Conservation (phyloP, 495 filamentous ascomycete genomes). For the Hyaloscypha bicolor region DNA sequence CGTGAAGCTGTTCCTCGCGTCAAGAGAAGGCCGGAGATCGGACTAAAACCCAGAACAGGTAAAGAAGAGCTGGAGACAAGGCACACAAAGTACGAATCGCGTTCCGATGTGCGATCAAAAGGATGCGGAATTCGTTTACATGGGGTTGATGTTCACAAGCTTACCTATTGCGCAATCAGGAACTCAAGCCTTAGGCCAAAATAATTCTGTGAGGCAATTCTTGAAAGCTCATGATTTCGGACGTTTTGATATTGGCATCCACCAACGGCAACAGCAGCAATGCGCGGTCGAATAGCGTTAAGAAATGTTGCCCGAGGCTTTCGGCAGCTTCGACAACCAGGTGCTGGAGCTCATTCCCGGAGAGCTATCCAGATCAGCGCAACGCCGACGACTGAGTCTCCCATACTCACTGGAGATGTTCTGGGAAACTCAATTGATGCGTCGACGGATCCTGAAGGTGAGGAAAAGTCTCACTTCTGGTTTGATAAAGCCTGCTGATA, state of each 20-base stretch:
- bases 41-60: not conserved
- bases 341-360: constrained; percentile 25
- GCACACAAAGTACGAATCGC: not conserved
- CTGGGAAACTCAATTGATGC: constrained; percentile 43
- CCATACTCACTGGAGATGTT: constrained; percentile 43
- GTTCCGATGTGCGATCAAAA: not conserved
- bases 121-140: not conserved
- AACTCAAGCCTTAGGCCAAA: constrained; percentile 15
- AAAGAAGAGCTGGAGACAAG: not conserved
- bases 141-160: constrained; percentile 12
- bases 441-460: constrained; percentile 30
- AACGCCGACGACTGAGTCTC: constrained; percentile 51
- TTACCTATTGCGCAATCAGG: constrained; percentile 26
- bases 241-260: constrained; percentile 8
- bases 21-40: not conserved
- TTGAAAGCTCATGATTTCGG: not conserved
- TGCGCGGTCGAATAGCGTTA: constrained; percentile 32
- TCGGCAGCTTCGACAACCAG: constrained; percentile 22
- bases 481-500: not conserved
- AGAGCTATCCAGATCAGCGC: constrained; percentile 57
- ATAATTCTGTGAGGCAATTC: not conserved
- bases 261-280: constrained; percentile 27
- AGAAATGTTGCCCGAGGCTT: constrained; percentile 25
- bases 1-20: constrained; percentile 3
- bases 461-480: not conserved